Evolutionary conservation across 352 stramenopile species (phyloP).

Genomic region (Pythium pyrilobum): DNA sequence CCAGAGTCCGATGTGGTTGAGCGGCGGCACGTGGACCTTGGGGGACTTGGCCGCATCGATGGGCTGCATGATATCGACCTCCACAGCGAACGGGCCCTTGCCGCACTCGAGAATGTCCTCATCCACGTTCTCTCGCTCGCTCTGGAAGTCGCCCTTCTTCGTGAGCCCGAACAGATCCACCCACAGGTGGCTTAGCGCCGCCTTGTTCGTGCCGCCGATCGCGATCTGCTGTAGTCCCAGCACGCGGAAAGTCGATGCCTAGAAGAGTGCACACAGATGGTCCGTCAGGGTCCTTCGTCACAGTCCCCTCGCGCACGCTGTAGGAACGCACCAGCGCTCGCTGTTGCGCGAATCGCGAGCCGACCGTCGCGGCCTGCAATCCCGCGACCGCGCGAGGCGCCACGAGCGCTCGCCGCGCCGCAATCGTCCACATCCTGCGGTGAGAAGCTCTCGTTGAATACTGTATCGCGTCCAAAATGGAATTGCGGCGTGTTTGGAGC

Average conservation of each 20-base stretch:
- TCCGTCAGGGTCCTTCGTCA: too few relatives aligned
- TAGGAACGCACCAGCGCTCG: slow-evolving; percentile 14
- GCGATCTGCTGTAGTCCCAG: slow-evolving; percentile 98
- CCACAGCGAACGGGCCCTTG: slow-evolving; percentile 88
- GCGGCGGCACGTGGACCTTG: slow-evolving; percentile 92
- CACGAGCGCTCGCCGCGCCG: neutral
- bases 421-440: slow-evolving; percentile 8
- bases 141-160: slow-evolving; percentile 64
- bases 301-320: too few relatives aligned
- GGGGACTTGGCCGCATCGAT: slow-evolving; percentile 90
- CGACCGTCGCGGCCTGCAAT: neutral
- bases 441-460: too few relatives aligned
- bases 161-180: slow-evolving; percentile 73
- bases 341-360: slow-evolving; percentile 10
- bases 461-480: too few relatives aligned
- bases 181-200: slow-evolving; percentile 80
- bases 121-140: slow-evolving; percentile 96
- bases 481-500: neutral
- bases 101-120: slow-evolving; percentile 97
- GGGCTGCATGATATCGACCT: slow-evolving; percentile 99
- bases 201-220: slow-evolving; percentile 91
- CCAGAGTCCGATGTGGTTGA: slow-evolving; percentile 99
- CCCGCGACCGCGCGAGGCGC: neutral
- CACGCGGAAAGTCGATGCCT: slow-evolving; percentile 88
- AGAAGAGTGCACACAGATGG: neutral